Percentiles rank a stretch among this genome's conserved stretches.
phyloP scores from a whole-genome alignment of 163 green algal genomes.

The Chlorella variabilis region DNA sequence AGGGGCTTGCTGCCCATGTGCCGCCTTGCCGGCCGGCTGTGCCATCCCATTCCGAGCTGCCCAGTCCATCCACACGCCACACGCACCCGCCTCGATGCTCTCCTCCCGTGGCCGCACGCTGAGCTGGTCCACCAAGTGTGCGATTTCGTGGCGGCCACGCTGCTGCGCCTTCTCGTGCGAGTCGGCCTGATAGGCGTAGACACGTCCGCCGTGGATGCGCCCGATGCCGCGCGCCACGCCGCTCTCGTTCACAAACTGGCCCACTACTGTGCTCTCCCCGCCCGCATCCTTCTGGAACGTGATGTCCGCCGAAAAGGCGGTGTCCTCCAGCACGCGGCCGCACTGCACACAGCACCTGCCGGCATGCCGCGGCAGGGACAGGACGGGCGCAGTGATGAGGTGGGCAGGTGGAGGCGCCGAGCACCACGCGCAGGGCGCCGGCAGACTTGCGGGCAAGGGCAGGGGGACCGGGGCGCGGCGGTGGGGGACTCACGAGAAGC shows the following conservation, averaged over 20 bases:
- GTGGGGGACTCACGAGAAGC: constrained; percentile 70
- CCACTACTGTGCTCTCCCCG: constrained; percentile 75
- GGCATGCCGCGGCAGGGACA: too few species aligned
- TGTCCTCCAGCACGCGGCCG: constrained; percentile 87
- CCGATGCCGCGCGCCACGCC: constrained; percentile 65
- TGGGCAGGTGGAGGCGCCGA: too few species aligned
- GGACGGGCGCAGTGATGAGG: neutral
- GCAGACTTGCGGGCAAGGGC: neutral
- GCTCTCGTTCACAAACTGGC: constrained; percentile 76
- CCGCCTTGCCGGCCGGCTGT: too few species aligned
- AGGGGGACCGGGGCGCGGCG: neutral
- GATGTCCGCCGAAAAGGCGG: constrained; percentile 85
- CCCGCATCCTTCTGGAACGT: constrained; percentile 89
- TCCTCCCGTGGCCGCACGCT: constrained; percentile 79
- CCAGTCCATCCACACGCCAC: too few species aligned
- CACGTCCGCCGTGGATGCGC: constrained; percentile 68
- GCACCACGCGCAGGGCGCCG: neutral
- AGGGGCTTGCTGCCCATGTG: too few species aligned
- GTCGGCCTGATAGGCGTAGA: constrained; percentile 76
- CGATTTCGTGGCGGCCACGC: constrained; percentile 84
- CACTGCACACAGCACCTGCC: constrained; percentile 84
- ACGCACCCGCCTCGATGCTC: constrained; percentile 56
- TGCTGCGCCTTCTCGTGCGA: constrained; percentile 83
- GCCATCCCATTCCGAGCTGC: too few species aligned
- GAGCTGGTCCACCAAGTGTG: constrained; percentile 84